Evolutionary conservation across 2,329 filamentous ascomycete genomes (phyloP).

Genomic region (Trichocomaceae sp.): DNA sequence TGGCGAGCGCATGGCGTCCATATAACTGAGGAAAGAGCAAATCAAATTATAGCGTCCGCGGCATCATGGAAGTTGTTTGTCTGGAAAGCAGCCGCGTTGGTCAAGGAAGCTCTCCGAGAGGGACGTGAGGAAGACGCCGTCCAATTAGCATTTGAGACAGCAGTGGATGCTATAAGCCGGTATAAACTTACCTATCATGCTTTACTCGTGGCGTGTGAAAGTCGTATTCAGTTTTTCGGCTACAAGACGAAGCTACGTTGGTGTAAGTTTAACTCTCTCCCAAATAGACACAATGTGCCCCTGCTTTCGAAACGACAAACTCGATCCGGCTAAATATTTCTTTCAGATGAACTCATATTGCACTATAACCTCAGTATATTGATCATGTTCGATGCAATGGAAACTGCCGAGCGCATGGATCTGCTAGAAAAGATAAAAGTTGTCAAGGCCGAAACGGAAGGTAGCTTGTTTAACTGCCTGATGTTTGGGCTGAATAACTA

Average conservation of each 20-base stretch:
- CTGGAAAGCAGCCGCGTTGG: constrained; percentile 25
- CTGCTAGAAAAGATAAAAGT: constrained; percentile 20
- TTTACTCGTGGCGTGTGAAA: constrained; percentile 22
- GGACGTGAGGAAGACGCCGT: constrained; percentile 25
- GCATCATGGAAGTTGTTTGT: constrained; percentile 23
- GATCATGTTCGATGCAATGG: constrained; percentile 23
- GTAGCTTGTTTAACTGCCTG: constrained; percentile 21
- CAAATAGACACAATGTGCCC: no score
- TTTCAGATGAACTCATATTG: constrained; percentile 22
- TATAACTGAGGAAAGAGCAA: constrained; percentile 23
- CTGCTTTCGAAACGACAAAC: no score
- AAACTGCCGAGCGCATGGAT: constrained; percentile 22
- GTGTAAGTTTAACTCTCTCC: constrained; percentile 18
- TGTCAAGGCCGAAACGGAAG: constrained; percentile 20
- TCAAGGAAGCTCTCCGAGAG: constrained; percentile 29
- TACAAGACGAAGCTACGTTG: constrained; percentile 28
- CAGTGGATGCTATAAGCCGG: constrained; percentile 22
- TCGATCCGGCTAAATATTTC: no score
- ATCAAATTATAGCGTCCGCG: constrained; percentile 25
- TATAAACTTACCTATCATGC: constrained; percentile 25
- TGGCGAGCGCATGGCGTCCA: constrained; percentile 21
- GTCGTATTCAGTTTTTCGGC: constrained; percentile 25
- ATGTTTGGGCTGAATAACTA: constrained; percentile 24
- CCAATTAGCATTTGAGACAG: constrained; percentile 19
- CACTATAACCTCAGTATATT: constrained; percentile 26